Conservation (phyloP, 2,329 filamentous ascomycete genomes). For the Pseudogymnoascus destructans region DNA sequence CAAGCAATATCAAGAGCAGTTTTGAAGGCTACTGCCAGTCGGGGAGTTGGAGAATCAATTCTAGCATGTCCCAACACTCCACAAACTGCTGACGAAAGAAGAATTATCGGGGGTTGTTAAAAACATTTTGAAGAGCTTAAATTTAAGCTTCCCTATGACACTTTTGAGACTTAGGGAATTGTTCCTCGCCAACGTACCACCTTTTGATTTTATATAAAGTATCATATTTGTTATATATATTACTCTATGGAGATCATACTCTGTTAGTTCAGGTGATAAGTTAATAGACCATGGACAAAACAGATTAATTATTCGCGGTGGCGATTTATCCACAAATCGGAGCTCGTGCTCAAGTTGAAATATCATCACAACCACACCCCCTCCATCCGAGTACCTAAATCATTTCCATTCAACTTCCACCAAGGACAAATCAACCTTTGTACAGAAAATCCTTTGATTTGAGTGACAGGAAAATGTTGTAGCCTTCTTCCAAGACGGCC, state of each 20-base stretch:
- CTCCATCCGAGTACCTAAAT: not conserved
- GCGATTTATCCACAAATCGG: not conserved
- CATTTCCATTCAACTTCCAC: not conserved
- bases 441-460: not conserved
- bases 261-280: not conserved
- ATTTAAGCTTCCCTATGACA: not conserved
- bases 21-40: not conserved
- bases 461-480: not conserved
- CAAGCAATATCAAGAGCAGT: not conserved
- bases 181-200: not conserved
- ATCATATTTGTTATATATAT: not conserved
- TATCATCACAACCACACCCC: not conserved
- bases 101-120: not conserved
- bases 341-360: not conserved
- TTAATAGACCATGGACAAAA: not conserved
- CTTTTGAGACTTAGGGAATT: not conserved
- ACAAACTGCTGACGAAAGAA: not conserved
- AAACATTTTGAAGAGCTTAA: not conserved
- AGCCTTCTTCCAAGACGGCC: not conserved
- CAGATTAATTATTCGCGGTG: not conserved
- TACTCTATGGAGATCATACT: not conserved
- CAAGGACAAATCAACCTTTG: not conserved
- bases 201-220: not conserved
- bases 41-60: not conserved
- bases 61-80: not conserved